Evolutionary conservation across 805 yeast genomes (phyloP).

Genomic region (Aciculoconidium aculeatum): DNA sequence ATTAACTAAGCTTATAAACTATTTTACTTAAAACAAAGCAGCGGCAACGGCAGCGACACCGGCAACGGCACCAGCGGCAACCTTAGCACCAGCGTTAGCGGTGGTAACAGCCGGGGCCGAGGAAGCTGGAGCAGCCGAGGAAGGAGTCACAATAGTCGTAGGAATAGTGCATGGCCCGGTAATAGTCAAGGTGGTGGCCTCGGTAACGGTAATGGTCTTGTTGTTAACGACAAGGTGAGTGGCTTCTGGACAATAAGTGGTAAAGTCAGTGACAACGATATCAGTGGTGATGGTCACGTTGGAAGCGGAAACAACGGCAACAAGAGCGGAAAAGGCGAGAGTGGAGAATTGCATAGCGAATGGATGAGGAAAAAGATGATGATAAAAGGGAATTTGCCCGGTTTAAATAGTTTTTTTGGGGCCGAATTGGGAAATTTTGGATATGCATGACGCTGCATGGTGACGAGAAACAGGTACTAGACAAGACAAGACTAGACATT

Average conservation of each 20-base stretch:
- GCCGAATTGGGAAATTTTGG: no score
- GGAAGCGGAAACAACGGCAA: constrained; percentile 40
- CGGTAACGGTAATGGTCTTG: constrained; percentile 69
- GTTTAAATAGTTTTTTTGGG: constrained; percentile 4
- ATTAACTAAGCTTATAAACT: constrained; percentile 1
- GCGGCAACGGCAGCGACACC: constrained; percentile 47
- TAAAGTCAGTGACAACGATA: constrained; percentile 59
- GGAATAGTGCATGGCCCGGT: constrained; percentile 81
- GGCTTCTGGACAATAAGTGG: constrained; percentile 80
- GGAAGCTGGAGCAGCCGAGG: constrained; percentile 13
- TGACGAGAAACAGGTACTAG: no score
- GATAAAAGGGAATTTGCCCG: neutral
- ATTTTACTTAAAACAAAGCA: constrained; percentile 37
- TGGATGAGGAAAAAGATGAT: constrained; percentile 2
- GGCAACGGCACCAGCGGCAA: constrained; percentile 45
- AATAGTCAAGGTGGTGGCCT: constrained; percentile 76
- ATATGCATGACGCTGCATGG: no score
- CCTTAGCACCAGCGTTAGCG: constrained; percentile 32
- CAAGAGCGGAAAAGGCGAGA: constrained; percentile 33
- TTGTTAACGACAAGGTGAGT: constrained; percentile 62
- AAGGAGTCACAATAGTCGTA: constrained; percentile 31
- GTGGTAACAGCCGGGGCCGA: constrained; percentile 19
- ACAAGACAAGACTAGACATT: no score
- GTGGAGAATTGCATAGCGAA: constrained; percentile 32
- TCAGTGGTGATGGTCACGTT: constrained; percentile 48